phyloP scores from a whole-genome alignment of 345 rosid genomes.

The Hibiscus syriacus region DNA sequence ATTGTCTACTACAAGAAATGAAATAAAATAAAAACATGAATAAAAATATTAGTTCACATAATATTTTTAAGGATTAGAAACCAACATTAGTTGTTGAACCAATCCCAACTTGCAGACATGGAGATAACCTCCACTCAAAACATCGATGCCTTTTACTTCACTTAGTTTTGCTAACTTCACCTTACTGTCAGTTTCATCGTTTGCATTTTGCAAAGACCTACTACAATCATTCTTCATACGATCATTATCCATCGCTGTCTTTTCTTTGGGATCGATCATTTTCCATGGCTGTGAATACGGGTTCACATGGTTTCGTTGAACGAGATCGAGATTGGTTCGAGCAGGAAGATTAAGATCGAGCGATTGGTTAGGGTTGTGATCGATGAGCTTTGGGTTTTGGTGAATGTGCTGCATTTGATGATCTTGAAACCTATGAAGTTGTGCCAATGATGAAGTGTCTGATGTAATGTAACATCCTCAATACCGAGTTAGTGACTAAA shows the following conservation, averaged over 20 bases:
- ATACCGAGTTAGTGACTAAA: no score
- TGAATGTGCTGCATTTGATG: slow-evolving; percentile 45
- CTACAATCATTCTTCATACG: not conserved
- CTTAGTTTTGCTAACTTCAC: not conserved
- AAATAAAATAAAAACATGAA: not conserved
- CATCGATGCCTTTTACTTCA: no score
- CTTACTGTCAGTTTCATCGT: not conserved
- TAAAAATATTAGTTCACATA: not conserved
- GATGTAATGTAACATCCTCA: no score
- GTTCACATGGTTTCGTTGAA: no score
- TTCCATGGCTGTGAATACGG: no score
- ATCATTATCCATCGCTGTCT: no score
- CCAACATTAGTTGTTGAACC: not conserved
- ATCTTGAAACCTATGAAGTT: slow-evolving; percentile 47
- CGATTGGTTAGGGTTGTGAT: no score
- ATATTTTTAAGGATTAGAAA: not conserved
- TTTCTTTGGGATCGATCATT: no score
- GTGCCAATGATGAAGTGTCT: slow-evolving; percentile 37
- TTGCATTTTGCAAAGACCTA: no score
- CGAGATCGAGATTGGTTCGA: no score
- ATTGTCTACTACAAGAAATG: not conserved
- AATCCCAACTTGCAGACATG: not conserved
- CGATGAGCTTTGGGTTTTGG: slow-evolving; percentile 10
- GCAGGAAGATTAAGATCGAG: no score
- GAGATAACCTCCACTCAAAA: no score